These are phyloP conservation scores for Dovyalis caffra DNA, from an alignment of 345 rosid species.

Conservation along the genomic window DNA sequence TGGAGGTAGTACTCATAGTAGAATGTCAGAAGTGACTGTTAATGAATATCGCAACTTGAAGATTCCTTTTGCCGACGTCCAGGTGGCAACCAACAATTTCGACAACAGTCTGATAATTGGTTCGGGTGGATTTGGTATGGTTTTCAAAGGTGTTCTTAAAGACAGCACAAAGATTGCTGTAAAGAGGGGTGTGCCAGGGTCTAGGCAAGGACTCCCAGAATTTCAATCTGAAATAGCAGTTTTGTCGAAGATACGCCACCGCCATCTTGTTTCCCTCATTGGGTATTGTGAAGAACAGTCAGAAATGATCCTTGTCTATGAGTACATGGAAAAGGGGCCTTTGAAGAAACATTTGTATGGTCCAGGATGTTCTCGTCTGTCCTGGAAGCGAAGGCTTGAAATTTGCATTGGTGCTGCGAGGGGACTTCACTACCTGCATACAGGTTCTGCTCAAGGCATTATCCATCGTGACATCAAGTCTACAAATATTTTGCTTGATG, in stretches of 20 bases:
- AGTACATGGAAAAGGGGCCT: conserved; percentile 94
- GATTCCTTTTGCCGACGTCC: conserved; percentile 75
- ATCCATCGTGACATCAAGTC: conserved; percentile 97
- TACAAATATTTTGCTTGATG: conserved; percentile 81
- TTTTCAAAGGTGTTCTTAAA: conserved; percentile 73
- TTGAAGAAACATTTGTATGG: conserved; percentile 82
- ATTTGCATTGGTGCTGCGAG: conserved; percentile 92
- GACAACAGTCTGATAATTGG: conserved; percentile 67
- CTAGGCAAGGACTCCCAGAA: conserved; percentile 95
- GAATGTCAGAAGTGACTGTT: conserved; percentile 67
- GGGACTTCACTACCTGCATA: conserved; percentile 93
- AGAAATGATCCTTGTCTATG: conserved; percentile 90
- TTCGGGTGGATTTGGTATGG: conserved; percentile 95
- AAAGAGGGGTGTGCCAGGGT: conserved; percentile 86
- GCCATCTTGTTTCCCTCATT: conserved; percentile 88
- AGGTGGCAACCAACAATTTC: conserved; percentile 72
- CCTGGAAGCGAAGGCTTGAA: conserved; percentile 94
- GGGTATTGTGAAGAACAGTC: conserved; percentile 95
- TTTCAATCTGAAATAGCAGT: conserved; percentile 84
- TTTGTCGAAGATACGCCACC: conserved; percentile 82
- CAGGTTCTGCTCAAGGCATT: conserved; percentile 91
- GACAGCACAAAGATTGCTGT: conserved; percentile 83
- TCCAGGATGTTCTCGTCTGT: conserved; percentile 49
- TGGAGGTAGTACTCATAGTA: conserved; percentile 70
- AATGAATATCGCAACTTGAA: conserved; percentile 58